These are phyloP conservation scores for Proliferodiscus dingleyae DNA, from an alignment of 2,329 filamentous ascomycete genomes.

Conservation along the genomic window DNA sequence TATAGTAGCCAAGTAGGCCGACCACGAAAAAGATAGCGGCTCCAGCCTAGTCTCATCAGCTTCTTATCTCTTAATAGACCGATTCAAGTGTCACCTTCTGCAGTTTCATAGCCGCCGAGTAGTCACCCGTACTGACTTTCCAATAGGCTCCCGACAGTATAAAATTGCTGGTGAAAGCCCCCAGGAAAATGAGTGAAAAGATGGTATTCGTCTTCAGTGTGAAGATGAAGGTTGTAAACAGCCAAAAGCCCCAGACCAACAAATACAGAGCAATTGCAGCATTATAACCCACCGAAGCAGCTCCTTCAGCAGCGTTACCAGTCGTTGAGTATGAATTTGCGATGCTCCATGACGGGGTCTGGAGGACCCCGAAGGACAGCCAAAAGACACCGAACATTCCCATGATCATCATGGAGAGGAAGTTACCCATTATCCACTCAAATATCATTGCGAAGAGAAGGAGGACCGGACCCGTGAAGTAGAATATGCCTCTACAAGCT, in stretches of 20 bases:
- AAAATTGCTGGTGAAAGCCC: constrained; percentile 42
- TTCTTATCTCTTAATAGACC: background rate
- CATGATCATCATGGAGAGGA: constrained; percentile 49
- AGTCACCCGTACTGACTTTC: constrained; percentile 41
- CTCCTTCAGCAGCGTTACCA: constrained; percentile 39
- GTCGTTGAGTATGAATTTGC: constrained; percentile 39
- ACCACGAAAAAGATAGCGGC: constrained; percentile 42
- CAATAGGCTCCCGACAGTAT: constrained; percentile 45
- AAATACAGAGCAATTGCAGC: constrained; percentile 45
- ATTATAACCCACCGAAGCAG: constrained; percentile 42
- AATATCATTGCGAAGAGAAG: constrained; percentile 44
- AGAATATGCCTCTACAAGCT: constrained; percentile 22
- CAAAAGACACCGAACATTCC: constrained; percentile 47
- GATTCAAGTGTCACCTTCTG: constrained; percentile 38
- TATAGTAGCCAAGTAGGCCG: constrained; percentile 46
- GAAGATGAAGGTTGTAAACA: constrained; percentile 48
- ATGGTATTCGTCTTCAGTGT: constrained; percentile 46
- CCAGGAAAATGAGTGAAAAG: constrained; percentile 45
- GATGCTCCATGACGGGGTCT: constrained; percentile 45
- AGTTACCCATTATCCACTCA: constrained; percentile 49
- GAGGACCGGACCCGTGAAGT: constrained; percentile 39
- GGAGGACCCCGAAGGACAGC: constrained; percentile 45
- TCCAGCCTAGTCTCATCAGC: constrained; percentile 28
- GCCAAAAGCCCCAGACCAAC: constrained; percentile 48
- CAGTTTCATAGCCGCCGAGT: constrained; percentile 36